Conservation (phyloP, 1,139 yeast species). For the Saccharomycopsis crataegensis region DNA sequence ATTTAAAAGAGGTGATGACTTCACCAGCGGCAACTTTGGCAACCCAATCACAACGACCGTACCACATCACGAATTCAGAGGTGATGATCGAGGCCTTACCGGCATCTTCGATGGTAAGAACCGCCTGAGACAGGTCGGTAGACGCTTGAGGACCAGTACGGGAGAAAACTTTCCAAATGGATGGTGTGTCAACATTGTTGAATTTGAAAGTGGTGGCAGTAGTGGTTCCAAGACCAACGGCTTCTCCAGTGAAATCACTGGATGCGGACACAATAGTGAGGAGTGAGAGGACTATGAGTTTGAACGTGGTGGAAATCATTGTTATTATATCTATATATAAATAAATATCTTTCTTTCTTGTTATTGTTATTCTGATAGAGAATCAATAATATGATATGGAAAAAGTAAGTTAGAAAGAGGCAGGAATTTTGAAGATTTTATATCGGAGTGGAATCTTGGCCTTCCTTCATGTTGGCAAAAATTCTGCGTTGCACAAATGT, state of each 20-base stretch:
- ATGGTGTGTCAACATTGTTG: neutral
- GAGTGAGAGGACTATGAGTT: neutral
- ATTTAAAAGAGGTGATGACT: conserved; percentile 11
- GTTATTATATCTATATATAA: too few relatives aligned
- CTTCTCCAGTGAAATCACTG: conserved; percentile 8
- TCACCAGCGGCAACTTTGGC: conserved; percentile 10
- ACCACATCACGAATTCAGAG: conserved; percentile 6
- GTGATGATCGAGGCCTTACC: conserved; percentile 8
- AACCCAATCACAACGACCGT: conserved; percentile 12
- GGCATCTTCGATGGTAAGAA: conserved; percentile 1
- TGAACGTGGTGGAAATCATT: too few relatives aligned
- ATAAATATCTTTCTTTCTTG: too few relatives aligned
- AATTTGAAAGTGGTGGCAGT: conserved; percentile 5
- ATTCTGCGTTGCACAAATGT: too few relatives aligned
- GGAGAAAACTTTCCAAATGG: conserved; percentile 5
- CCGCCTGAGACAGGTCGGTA: neutral
- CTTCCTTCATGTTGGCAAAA: too few relatives aligned
- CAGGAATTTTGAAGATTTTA: too few relatives aligned
- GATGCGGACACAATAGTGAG: conserved; percentile 1
- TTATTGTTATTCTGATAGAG: too few relatives aligned
- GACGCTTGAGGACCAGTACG: conserved; percentile 1
- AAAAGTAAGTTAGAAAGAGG: too few relatives aligned
- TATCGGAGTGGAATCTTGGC: too few relatives aligned
- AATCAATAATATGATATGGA: too few relatives aligned
- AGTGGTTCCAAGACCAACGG: conserved; percentile 15